Base-by-base conservation (phyloP, 2,329 filamentous ascomycete species). In the Colletotrichum tamarilloi region DNA sequence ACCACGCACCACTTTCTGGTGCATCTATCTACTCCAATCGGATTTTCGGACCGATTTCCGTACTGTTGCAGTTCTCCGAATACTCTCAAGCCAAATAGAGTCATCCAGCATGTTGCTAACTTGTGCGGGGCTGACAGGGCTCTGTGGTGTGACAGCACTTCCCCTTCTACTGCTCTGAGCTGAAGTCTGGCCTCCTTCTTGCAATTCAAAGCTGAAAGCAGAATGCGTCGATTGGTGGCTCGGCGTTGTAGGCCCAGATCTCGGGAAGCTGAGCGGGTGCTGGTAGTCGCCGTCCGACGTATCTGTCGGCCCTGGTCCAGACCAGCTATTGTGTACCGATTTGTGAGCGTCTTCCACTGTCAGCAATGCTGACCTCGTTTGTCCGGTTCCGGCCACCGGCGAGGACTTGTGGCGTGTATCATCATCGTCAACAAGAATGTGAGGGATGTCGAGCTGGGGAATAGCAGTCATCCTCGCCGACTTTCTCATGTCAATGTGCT, bases 21-120 rank as follows among this genome's bases (percentile, higher is more conserved):
- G 55, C 26, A 22, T 64, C 28, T 53, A 74, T 58, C 72, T 64
- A 9, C 64, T 58, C 68, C 72, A 72, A 53, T 73, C 71, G 14
- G 71, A 62, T 49, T 70, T 73, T 55, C 71, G 67, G 28, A 84
- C 81, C 16, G 85, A 84, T 76, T 83, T 85, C 64, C 85, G 84
- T 66, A 88, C 89, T 66, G 95, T 98, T 77, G 97, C 95, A 84
- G 95, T 97, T 75, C 95, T 89, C 75, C 95, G 89, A 76, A 98
- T 95, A 85, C 94, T 97, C 84, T 97, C 94, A 64, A 96, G 94
- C 96, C 96, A 98, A 19, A 94, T 92, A 22, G 94, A 97, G 79
- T 96, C 94, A 78, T 97, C 94, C 67, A 98, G 88, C 80, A 97
- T 93, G 76, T 95, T 92, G 81, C 95, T 90, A 76, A 97, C 93